These are phyloP conservation scores for Pisolithus microcarpus DNA, from an alignment of 768 basidiomycete species.

Conservation along the genomic window DNA sequence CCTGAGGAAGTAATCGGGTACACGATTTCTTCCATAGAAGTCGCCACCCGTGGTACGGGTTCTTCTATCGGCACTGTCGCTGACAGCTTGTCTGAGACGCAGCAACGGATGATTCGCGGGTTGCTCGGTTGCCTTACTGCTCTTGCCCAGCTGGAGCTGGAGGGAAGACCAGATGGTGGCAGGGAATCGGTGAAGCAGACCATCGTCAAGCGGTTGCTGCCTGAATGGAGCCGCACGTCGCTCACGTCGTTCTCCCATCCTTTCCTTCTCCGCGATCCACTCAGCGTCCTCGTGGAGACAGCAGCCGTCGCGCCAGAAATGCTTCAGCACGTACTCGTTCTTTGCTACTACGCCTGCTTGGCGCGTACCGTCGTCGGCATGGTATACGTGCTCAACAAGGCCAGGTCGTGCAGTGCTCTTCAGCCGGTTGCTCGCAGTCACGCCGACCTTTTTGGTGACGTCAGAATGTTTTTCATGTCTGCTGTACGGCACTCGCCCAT, in stretches of 20 bases:
- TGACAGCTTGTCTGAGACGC: constrained; percentile 62
- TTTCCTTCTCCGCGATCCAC: constrained; percentile 82
- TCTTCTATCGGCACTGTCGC: constrained; percentile 46
- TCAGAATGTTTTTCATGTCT: constrained; percentile 86
- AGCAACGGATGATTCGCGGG: constrained; percentile 70
- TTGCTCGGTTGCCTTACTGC: constrained; percentile 63
- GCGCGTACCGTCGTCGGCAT: constrained; percentile 82
- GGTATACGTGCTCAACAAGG: constrained; percentile 74
- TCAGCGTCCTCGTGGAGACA: constrained; percentile 83
- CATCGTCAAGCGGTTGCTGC: constrained; percentile 82
- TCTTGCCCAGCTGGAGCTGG: constrained; percentile 62
- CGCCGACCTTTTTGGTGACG: constrained; percentile 72
- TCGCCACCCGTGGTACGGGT: constrained; percentile 65
- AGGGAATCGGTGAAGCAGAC: constrained; percentile 73
- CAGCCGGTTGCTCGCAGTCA: constrained; percentile 45
- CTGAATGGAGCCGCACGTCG: constrained; percentile 87
- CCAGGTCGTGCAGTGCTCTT: constrained; percentile 45
- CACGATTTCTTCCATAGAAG: constrained; percentile 76
- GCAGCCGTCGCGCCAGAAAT: constrained; percentile 88
- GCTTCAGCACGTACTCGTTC: constrained; percentile 78
- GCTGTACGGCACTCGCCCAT: constrained; percentile 84
- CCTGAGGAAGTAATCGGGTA: constrained; percentile 90
- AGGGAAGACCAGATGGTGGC: constrained; percentile 64
- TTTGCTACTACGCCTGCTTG: constrained; percentile 87
- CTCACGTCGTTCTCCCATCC: constrained; percentile 80